These are phyloP conservation scores for Scedosporium dehoogii DNA, from an alignment of 2,329 filamentous ascomycete genomes.

Conservation along the genomic window DNA sequence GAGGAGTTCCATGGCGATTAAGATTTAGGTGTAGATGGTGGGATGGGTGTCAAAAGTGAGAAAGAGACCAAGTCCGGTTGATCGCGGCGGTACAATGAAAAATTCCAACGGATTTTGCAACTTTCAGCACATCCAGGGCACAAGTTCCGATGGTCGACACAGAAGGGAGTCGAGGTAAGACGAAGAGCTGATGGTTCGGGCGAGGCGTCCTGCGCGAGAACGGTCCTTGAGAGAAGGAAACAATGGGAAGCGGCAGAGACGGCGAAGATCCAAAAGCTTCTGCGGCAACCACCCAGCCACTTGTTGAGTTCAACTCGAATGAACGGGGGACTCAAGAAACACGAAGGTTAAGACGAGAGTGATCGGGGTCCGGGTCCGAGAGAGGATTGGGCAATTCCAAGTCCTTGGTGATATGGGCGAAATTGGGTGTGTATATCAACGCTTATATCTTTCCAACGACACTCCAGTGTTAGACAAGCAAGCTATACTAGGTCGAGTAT, in stretches of 20 bases:
- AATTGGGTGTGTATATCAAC: background rate
- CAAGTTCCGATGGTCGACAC: background rate
- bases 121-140: background rate
- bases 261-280: background rate
- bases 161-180: background rate
- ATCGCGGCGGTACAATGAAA: background rate
- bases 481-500: background rate
- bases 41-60: background rate
- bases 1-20: constrained; percentile 47
- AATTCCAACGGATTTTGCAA: too few species aligned
- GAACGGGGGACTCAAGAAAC: background rate
- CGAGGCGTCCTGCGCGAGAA: constrained; percentile 2
- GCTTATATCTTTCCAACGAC: background rate
- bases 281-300: background rate
- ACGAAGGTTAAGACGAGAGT: background rate
- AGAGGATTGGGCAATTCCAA: background rate
- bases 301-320: background rate
- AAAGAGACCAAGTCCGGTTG: background rate
- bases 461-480: background rate
- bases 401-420: background rate
- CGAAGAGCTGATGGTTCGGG: background rate
- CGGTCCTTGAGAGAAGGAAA: background rate
- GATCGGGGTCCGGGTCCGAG: background rate
- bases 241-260: background rate
- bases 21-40: background rate